phyloP scores from a whole-genome alignment of 164 flowering plant species.

The Paratinospora sagittata region DNA sequence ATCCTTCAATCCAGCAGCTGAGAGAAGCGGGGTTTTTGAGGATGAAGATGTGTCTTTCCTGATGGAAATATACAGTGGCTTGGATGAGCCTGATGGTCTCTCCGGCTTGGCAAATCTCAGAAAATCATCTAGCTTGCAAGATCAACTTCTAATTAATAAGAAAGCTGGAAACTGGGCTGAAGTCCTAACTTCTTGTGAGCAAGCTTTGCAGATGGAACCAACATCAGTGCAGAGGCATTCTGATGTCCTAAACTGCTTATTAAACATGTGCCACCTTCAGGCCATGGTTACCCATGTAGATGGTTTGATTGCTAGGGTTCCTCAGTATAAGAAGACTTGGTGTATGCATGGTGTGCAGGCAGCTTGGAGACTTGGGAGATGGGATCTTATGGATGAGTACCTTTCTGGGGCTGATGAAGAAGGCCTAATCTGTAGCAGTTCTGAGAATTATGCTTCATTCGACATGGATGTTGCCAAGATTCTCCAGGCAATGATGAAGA shows the following conservation, averaged over 20 bases:
- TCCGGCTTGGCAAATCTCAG: conserved; percentile 86
- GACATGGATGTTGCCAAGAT: conserved; percentile 96
- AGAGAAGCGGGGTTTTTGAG: conserved; percentile 80
- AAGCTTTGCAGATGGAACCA: conserved; percentile 92
- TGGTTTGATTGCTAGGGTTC: conserved; percentile 83
- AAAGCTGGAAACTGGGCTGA: conserved; percentile 98
- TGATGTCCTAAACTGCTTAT: conserved; percentile 84
- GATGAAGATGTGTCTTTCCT: conserved; percentile 85
- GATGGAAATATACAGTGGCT: conserved; percentile 89
- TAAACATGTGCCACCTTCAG: conserved; percentile 96
- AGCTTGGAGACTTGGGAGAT: conserved; percentile 98
- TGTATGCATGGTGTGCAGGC: conserved; percentile 99
- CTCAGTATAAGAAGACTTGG: conserved; percentile 89
- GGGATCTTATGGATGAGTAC: conserved; percentile 97
- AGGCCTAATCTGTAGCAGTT: conserved; percentile 70
- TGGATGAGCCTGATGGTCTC: conserved; percentile 97
- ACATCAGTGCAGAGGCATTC: conserved; percentile 89
- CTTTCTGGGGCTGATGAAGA: conserved; percentile 81
- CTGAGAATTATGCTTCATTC: conserved; percentile 84
- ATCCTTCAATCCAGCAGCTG: conserved; percentile 92
- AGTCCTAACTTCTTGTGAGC: conserved; percentile 87
- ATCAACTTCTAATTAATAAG: conserved; percentile 77
- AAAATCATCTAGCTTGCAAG: conserved; percentile 71
- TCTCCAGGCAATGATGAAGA: conserved; percentile 89
- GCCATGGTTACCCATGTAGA: conserved; percentile 95